Evolutionary conservation across 805 yeast species (phyloP), one percentile per base, ranked within the genome.

Genomic region (Yarrowia sp.): DNA sequence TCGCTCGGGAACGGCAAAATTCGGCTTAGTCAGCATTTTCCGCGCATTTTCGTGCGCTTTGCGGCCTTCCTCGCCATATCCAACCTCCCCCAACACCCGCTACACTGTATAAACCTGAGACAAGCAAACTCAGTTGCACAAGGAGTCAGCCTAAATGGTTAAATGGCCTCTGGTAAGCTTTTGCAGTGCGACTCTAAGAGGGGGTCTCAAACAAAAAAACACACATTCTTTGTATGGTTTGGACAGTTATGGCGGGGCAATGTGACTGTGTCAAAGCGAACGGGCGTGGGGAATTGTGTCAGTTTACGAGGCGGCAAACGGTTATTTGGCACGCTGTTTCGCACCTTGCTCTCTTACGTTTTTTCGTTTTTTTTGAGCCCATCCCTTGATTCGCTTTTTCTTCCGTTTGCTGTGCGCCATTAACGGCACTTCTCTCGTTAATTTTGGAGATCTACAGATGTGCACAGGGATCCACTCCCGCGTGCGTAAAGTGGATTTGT

Each of bases 391-490:
- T n/a, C n/a, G n/a, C n/a, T n/a, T n/a, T n/a, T n/a, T n/a, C n/a
- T n/a, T n/a, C n/a, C n/a, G n/a, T n/a, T n/a, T n/a, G n/a, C 9
- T n/a, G 27, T 41, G 31, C 31, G 31, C 9, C 31, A 24, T 41
- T 41, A 39, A 6, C 16, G 36, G 19, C 24, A 32, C 36, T 16
- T 6, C 21, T 35, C 42, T 13, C n/a, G n/a, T 32, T 21, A 21
- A 12, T 5, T n/a, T n/a, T 18, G 14, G 8, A 9, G 49, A 44
- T 44, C 49, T 21, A 16, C 49, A 44, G 49, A 44, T 44, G 31
- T 24, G 49, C 49, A 44, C 49, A 44, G 49, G 49, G 49, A 44
- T 44, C 49, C 49, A 44, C 49, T 44, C 49, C 49, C 49, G 49
- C n/a, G 49, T 6, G 21, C 9, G 32, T 16, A 13, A 42, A 25